Evolutionary conservation across 2,329 filamentous ascomycete species (phyloP), one percentile per base, ranked within the genome.

Genomic region (Mycocentrospora acerina): DNA sequence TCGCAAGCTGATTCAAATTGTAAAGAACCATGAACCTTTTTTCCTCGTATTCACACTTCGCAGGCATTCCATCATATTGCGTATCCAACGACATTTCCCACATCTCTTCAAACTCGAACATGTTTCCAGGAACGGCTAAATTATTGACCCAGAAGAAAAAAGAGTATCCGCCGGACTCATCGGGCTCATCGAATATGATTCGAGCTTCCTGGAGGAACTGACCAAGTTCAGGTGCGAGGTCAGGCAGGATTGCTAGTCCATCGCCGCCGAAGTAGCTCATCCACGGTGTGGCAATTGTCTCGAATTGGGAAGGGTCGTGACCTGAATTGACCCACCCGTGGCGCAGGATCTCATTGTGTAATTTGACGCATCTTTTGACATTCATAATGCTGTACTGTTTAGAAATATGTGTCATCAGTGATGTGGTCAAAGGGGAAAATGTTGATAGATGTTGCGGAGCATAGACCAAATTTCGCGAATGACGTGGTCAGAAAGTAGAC

Each of bases 291-390:
- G 29, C 24, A 29, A 15, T 27, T 32, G n/a, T 26, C 30, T 35
- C 37, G 22, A 40, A 15, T 32, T 40, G 29, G 13, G 31, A 25
- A 25, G 12, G 16, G 24, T 26, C 22, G 14, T 34, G 31, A 22
- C 37, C 37, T 29, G 37, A 40, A 18, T 35, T 17, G 29, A 34
- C 16, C 37, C 30, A 40, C n/a, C 25, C 37, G 27, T 40, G 31
- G 14, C 24, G 24, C 25, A 40, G 37, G 15, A 40, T 40, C 22
- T 40, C 26, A 26, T 40, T 34, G 31, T 40, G 37, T 13, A 40
- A 26, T 19, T 28, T 31, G 18, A 40, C 25, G 13, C 37, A 40
- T 17, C 30, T 22, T 17, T 40, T 26, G 16, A 40, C 31, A 19
- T 40, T 31, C 37, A 40, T 40, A n/a, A n/a, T n/a, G n/a, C n/a